Evolutionary conservation across 1,139 yeast genomes (phyloP), one percentile per base, ranked within the genome.

Genomic region (Kluyveromyces sp.): DNA sequence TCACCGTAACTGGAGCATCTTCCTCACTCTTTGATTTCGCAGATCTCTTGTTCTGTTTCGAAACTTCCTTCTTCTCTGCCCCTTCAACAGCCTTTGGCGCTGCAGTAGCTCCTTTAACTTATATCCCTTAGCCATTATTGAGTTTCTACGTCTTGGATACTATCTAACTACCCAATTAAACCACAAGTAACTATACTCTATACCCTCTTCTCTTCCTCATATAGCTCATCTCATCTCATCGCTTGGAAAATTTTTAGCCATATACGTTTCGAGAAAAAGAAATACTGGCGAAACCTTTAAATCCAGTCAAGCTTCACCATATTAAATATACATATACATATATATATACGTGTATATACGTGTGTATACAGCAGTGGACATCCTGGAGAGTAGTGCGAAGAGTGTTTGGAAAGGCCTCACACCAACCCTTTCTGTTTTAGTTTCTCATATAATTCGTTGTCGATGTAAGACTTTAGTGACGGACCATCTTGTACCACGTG

Each of bases 401-500:
- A 15, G 21, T 15, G 21, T 15, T 15, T 15, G 21, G 2, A 15
- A 15, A 15, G 32, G 15, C 10, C 21, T 29, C 57, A 63, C 36
- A 71, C 46, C 45, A 67, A 44, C 31, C 74, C 86, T 36, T 73
- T 68, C 36, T 74, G 78, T 50, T 70, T 69, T 52, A 88, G 64
- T 51, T 77, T 77, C 5, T 69, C 69, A 53, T 74, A 77, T 29
- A 85, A 65, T 1, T 77, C 83, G 1, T 69, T 65, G 48, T 83
- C 95, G 35, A 92, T 74, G 59, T 83, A 88, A 55, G 81, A 82
- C 47, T 77, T 74, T 47, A 90, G 63, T 3, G 77, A 74, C 4
- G 96, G 95, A 42, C 86, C 95, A 25, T 84, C 92, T n/a, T 58
- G 59, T n/a, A 75, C 71, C 49, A 81, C 63, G 42, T 57, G 58